Conservation (phyloP, 1,139 yeast genomes). For the Suhomyces atakaporum region DNA sequence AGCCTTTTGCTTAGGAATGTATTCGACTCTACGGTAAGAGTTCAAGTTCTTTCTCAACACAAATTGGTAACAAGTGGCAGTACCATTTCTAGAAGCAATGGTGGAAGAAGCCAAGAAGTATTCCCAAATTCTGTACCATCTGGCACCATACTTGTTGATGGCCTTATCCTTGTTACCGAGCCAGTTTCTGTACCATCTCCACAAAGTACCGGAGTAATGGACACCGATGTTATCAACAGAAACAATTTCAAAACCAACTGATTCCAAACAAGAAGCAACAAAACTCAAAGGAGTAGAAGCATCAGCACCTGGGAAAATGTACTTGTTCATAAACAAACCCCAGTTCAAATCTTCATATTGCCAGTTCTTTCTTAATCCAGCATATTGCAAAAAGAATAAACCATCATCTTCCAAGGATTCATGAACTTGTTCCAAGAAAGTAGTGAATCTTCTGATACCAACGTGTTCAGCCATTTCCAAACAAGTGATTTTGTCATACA, state of each 20-base stretch:
- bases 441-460: conserved; percentile 80
- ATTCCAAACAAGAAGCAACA: conserved; percentile 75
- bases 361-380: conserved; percentile 91
- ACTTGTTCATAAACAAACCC: conserved; percentile 96
- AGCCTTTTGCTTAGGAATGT: conserved; percentile 78
- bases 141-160: conserved; percentile 77
- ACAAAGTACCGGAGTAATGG: conserved; percentile 86
- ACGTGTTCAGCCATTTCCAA: conserved; percentile 97
- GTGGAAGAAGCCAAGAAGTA: conserved; percentile 81
- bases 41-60: conserved; percentile 88
- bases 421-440: conserved; percentile 77
- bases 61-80: conserved; percentile 91
- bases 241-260: conserved; percentile 83
- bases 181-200: conserved; percentile 98
- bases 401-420: conserved; percentile 93
- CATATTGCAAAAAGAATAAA: conserved; percentile 80
- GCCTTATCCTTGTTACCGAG: conserved; percentile 77
- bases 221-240: conserved; percentile 89
- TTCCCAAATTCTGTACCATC: conserved; percentile 96
- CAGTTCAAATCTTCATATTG: conserved; percentile 91
- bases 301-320: conserved; percentile 97
- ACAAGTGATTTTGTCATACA: conserved; percentile 86
- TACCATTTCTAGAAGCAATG: conserved; percentile 88
- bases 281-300: conserved; percentile 93
- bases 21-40: conserved; percentile 80